Conservation (phyloP, 78 protist species). For the Dictyostelium purpureum region DNA sequence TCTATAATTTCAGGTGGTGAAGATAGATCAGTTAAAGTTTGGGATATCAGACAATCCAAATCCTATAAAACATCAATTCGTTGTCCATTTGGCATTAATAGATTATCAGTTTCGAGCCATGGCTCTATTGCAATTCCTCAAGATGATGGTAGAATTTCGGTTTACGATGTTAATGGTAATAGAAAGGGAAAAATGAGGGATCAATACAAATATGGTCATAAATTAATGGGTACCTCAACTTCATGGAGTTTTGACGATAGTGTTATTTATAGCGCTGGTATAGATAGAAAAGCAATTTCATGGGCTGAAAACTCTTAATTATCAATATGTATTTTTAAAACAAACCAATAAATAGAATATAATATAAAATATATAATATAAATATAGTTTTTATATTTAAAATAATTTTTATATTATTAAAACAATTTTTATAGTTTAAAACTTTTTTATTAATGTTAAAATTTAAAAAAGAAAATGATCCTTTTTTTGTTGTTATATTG, state of each 20-base stretch:
- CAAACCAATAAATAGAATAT: background rate
- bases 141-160: slow-evolving; percentile 72
- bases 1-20: slow-evolving; percentile 45
- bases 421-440: background rate
- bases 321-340: background rate
- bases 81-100: slow-evolving; percentile 53
- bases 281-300: slow-evolving; percentile 41
- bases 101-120: slow-evolving; percentile 35
- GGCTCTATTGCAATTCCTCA: slow-evolving; percentile 48
- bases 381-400: background rate
- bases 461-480: no score
- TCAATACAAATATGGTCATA: slow-evolving; percentile 75
- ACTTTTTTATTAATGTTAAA: background rate
- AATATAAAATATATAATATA: background rate
- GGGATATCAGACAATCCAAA: slow-evolving; percentile 57
- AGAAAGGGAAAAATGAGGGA: slow-evolving; percentile 71
- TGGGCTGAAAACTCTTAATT: slow-evolving; percentile 24
- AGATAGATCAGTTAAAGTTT: slow-evolving; percentile 51
- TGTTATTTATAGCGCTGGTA: slow-evolving; percentile 51
- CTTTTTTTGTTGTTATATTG: background rate
- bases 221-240: slow-evolving; percentile 47
- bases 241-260: slow-evolving; percentile 65
- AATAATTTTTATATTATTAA: no score
- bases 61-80: slow-evolving; percentile 55
- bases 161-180: slow-evolving; percentile 62